Base-by-base conservation (phyloP, 495 filamentous ascomycete species). In the Xeromyces bisporus region DNA sequence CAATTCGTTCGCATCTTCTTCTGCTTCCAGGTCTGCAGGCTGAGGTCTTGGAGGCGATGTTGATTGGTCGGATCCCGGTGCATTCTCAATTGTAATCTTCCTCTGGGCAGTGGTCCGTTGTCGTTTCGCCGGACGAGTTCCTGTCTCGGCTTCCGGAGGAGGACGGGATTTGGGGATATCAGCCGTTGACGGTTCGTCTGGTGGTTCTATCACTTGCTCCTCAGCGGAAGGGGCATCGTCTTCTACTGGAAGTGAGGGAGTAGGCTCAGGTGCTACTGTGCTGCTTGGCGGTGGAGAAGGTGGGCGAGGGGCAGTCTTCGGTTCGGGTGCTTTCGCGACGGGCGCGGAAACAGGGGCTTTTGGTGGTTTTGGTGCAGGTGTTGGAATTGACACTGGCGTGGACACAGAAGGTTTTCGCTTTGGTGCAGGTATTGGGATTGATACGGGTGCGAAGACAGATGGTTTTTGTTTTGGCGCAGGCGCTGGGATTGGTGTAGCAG, bases 391-490 rank as follows among this genome's bases (percentile, higher is more conserved):
- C n/a, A n/a, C 23, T 9, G 31, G 26, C 7, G 30, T 18, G 14
- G 49, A 29, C 7, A 50, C 18, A 28, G 49, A 42, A 27, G 36
- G 32, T 31, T 48, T 58, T 17, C 38, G 43, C 15, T 51, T 55
- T 0, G 51, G 47, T 2, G n/a, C 39, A 33, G 51, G 49, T 13
- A 53, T 43, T 6, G 53, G 42, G 26, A 53, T 24, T 24, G 23
- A n/a, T n/a, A n/a, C 23, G 10, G 31, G 26, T 7, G 30, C 20
- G 14, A 48, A 29, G 9, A 50, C 18, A 28, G 49, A 42, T 24
- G 36, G 32, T 31, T 48, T 58, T 17, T 38, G 43, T 15, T 51
- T 55, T 0, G 51, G 47, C 2, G n/a, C 39, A 33, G 51, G 49
- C 13, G 51, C 42, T 6, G 53, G 42, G 26, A 53, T 46, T 15